Evolutionary conservation across 306 rosid species (phyloP), one percentile per base, ranked within the genome.

Genomic region (Ammopiptanthus mongolicus): DNA sequence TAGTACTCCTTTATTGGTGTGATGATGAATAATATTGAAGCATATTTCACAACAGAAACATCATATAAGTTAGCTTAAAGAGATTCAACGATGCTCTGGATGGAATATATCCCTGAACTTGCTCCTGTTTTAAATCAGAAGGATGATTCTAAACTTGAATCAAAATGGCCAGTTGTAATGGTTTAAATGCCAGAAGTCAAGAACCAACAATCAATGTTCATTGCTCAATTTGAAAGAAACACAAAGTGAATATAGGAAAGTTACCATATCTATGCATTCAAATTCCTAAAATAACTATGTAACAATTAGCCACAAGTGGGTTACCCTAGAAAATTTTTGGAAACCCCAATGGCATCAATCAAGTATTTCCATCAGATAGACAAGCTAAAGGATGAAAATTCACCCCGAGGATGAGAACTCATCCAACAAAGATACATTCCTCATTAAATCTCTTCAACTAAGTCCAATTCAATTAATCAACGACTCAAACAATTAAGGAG

Each of bases 21-120:
- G 28, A 25, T 25, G 28, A 25, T 3, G 2, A 25, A 25, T 25
- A 25, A 25, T 1, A 0, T 25, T 25, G 3, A 25, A 25, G 3
- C 28, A 25, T 25, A 25, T 25, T 23, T 25, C 28, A 25, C 28
- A 25, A 25, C 28, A 25, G 28, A 41, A 41, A 9, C 47, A 41
- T 11, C 1, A 37, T 8, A 37, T 28, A 68, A 53, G 25, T 25
- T 62, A 25, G 5, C 7, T 29, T 62, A 23, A 51, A 69, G 56
- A 29, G 14, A 58, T 80, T 73, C 53, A 62, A 36, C 15, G 59
- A 74, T 63, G 65, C 55, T 62, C 31, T 46, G 69, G 33, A 58
- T 59, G 63, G 36, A 73, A 77, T 46, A 53, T 52, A 33, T 31
- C 61, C 23, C 19, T 52, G 22, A 53, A 69, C 36, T 47, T 51